Base-by-base conservation (phyloP, 2,329 filamentous ascomycete species). In the Ophiobolus disseminans region DNA sequence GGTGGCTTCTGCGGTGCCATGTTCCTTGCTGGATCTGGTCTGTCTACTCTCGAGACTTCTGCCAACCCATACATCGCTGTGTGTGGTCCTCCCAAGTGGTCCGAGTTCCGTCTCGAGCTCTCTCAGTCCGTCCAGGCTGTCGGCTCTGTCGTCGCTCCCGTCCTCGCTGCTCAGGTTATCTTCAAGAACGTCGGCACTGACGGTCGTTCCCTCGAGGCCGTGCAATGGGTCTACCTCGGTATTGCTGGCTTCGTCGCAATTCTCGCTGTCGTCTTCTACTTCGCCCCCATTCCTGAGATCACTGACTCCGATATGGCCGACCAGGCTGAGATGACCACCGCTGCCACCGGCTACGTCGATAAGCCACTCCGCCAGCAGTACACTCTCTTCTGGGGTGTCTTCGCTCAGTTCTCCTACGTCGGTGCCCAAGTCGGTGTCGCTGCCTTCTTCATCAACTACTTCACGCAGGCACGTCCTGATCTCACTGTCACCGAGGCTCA, bases 151-250 rank as follows among this genome's bases (percentile, higher is more conserved):
- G 71, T 93, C 17, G 88, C 87, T 0, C 88, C 89, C 1, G 82
- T 90, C 0, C 77, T 91, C 7, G 89, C 86, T 34, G 87, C 86
- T 1, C 86, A 86, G 50, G 86, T 88, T 47, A 88, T 91, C 73
- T 91, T 91, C 75, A 82, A 80, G 46, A 76, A 80, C 10, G 80
- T 89, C 7, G 81, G 83, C 38, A 78, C 83, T 43, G 76, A 81
- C 8, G 70, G 73, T 2, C 71, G 78, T 22, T 82, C 82, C 1
- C 79, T 94, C 3, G 78, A 79, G 56, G 85, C 86, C 46, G 88
- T 91, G 1, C 87, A 91, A 71, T 91, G 86, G 84, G 86, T 89
- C 0, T 94, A 94, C 60, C 81, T 94, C n/a, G 87, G 86, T 45
- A 87, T 93, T 52, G 90, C 86, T 3, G 76, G 82, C 63, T 91